Evolutionary conservation across 148 eudicot species (phyloP).

Genomic region (Arbutus unedo): DNA sequence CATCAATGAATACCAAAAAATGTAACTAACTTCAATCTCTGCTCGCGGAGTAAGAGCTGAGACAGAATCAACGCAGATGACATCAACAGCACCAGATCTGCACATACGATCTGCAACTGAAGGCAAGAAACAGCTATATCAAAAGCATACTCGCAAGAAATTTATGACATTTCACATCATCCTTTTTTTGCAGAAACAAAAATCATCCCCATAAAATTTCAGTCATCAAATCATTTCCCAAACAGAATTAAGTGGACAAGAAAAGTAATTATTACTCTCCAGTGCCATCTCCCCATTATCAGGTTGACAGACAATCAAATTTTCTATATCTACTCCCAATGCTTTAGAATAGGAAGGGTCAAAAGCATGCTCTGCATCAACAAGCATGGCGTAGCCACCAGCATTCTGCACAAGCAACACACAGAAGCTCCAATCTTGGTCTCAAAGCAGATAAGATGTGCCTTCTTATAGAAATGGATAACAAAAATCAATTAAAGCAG

Average conservation of each 20-base stretch:
- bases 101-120: constrained; percentile 98
- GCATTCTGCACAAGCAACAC: constrained; percentile 45
- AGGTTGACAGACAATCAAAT: constrained; percentile 95
- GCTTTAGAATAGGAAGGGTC: constrained; percentile 93
- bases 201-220: neutral
- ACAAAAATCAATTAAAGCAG: constrained; percentile 8
- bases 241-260: constrained; percentile 14
- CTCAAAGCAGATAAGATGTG: constrained; percentile 7
- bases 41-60: constrained; percentile 98
- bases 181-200: no score
- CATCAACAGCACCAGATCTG: constrained; percentile 93
- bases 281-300: constrained; percentile 98
- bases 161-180: neutral
- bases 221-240: constrained; percentile 9
- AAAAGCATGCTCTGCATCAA: constrained; percentile 99
- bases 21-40: constrained; percentile 75
- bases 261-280: constrained; percentile 64
- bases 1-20: neutral
- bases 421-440: constrained; percentile 7
- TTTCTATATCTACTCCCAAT: constrained; percentile 92
- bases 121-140: constrained; percentile 19
- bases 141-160: neutral
- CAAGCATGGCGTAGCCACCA: constrained; percentile 98
- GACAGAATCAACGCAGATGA: constrained; percentile 93
- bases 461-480: neutral